Conservation (phyloP, 441 rosid species). For the Erodium moschatum region DNA sequence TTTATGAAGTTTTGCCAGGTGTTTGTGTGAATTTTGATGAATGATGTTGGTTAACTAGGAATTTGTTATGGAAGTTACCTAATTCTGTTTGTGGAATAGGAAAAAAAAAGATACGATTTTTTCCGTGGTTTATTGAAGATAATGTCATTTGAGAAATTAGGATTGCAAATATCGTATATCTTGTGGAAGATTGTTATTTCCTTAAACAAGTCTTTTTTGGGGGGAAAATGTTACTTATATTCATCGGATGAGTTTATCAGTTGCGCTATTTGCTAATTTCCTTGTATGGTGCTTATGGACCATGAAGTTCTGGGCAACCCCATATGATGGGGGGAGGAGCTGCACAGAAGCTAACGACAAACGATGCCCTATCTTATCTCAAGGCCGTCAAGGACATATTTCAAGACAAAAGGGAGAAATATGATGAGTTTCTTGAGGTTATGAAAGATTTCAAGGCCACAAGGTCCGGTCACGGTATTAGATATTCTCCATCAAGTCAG, state of each 20-base stretch:
- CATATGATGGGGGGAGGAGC: conserved; percentile 44
- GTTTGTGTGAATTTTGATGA: conserved; percentile 21
- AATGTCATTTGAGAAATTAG: neutral
- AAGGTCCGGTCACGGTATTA: conserved; percentile 42
- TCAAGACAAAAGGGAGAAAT: conserved; percentile 79
- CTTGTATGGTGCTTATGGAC: conserved; percentile 20
- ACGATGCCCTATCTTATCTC: conserved; percentile 89
- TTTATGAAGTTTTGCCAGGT: conserved; percentile 11
- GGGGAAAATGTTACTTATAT: neutral
- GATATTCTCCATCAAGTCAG: neutral
- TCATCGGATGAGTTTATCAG: neutral
- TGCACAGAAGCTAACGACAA: conserved; percentile 74
- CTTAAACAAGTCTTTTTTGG: neutral
- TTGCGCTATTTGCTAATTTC: neutral
- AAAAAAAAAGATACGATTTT: neutral
- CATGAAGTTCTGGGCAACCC: conserved; percentile 59
- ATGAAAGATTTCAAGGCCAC: conserved; percentile 97
- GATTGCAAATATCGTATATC: neutral
- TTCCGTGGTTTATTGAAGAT: neutral
- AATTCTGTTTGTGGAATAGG: neutral
- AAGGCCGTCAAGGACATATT: conserved; percentile 92
- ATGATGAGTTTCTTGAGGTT: conserved; percentile 92
- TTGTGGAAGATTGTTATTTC: conserved; percentile 4
- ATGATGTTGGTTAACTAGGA: conserved; percentile 13
- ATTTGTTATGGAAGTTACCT: neutral